These are phyloP conservation scores for Pythium pectinolyticum DNA, from an alignment of 352 stramenopile genomes.

Conservation along the genomic window DNA sequence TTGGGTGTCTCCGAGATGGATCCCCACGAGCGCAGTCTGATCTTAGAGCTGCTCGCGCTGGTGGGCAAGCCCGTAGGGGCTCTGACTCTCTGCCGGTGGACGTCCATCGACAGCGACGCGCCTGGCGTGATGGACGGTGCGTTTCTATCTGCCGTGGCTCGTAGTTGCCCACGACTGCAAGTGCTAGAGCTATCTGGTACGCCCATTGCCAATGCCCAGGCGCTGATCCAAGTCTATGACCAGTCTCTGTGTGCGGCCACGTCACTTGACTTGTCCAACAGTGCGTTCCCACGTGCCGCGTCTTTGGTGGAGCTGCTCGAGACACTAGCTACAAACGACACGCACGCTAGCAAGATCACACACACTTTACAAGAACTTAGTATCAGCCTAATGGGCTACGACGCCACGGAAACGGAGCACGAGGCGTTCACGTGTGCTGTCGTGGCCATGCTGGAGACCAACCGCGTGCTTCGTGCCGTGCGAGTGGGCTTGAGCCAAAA, in stretches of 20 bases:
- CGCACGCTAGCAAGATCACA: neutral
- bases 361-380: neutral
- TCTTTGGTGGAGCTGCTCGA: neutral
- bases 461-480: neutral
- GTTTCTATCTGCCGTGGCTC: neutral
- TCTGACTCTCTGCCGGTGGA: neutral
- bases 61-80: neutral
- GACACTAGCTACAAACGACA: neutral
- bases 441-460: conserved; percentile 4
- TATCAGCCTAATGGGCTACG: neutral
- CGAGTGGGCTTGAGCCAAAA: neutral
- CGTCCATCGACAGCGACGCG: neutral
- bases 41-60: neutral
- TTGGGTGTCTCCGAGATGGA: neutral
- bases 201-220: neutral
- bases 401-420: neutral
- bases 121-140: neutral
- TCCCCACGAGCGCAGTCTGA: neutral
- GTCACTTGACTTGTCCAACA: neutral
- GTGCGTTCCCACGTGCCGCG: neutral
- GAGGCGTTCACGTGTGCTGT: neutral
- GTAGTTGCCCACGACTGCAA: neutral
- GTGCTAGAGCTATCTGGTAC: neutral
- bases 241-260: neutral
- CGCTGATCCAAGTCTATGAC: neutral